phyloP scores from a whole-genome alignment of 176 grass and related monocot species.

The Oryza rufipogon region DNA sequence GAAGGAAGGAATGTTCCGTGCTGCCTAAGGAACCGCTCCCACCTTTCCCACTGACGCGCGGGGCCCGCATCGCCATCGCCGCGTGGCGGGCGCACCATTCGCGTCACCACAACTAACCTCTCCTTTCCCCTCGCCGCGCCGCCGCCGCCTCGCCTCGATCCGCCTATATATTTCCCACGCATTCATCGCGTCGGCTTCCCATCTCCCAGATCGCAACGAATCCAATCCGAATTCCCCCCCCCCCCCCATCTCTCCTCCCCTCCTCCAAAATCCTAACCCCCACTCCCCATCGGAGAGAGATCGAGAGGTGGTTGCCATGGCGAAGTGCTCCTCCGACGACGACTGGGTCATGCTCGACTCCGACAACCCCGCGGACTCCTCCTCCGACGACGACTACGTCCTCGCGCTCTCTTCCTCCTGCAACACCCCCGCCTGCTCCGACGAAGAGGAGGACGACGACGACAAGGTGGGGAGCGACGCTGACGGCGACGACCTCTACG shows the following conservation, averaged over 20 bases:
- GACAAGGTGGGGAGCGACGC: not conserved
- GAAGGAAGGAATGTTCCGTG: not conserved
- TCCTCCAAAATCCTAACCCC: not conserved
- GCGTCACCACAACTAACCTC: too few species aligned
- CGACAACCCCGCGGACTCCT: not conserved
- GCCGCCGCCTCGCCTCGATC: too few species aligned
- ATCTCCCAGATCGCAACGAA: not conserved
- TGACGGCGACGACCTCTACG: not conserved
- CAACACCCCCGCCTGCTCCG: not conserved
- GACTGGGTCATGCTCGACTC: conserved; percentile 41
- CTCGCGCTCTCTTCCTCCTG: not conserved
- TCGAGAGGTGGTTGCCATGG: not conserved
- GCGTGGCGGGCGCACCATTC: too few species aligned
- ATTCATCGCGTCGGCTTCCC: not conserved
- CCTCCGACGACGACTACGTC: not conserved
- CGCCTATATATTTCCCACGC: not conserved
- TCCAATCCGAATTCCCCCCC: not conserved
- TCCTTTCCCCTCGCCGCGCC: too few species aligned
- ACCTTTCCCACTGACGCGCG: not conserved
- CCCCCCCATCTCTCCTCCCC: too few species aligned
- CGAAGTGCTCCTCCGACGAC: conserved; percentile 3
- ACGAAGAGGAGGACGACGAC: not conserved
- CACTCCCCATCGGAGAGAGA: not conserved
- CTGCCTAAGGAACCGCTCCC: not conserved
- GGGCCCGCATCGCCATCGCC: too few species aligned